Conservation (phyloP, 768 basidiomycete species). For the Boletus bicolor region DNA sequence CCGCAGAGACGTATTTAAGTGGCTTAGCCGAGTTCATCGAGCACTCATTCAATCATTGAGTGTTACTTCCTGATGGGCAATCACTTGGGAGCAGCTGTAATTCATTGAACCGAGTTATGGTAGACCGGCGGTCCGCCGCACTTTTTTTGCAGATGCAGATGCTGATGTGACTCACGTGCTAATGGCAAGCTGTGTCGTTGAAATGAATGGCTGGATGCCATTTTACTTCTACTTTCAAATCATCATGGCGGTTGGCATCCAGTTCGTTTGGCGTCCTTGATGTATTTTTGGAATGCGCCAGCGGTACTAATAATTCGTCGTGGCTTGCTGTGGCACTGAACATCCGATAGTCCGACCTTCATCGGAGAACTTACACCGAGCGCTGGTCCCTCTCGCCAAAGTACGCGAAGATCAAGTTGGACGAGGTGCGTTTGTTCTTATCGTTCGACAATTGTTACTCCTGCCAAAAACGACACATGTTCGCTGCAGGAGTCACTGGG, state of each 20-base stretch:
- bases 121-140: too few relatives aligned
- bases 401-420: neutral
- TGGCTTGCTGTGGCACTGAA: neutral
- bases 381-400: neutral
- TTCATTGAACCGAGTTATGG: too few relatives aligned
- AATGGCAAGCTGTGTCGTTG: constrained; percentile 19
- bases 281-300: neutral
- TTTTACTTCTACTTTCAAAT: too few relatives aligned
- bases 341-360: neutral
- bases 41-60: too few relatives aligned
- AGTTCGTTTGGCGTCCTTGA: neutral
- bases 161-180: too few relatives aligned
- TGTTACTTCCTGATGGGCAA: too few relatives aligned
- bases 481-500: neutral
- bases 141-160: too few relatives aligned
- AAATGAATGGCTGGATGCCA: neutral
- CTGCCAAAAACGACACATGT: neutral
- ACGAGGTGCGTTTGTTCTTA: neutral
- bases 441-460: neutral
- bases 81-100: too few relatives aligned
- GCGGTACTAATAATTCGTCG: neutral
- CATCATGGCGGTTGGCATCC: too few relatives aligned
- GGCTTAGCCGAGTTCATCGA: too few relatives aligned
- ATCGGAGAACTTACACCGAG: too few relatives aligned
- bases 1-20: neutral